Evolutionary conservation across 176 grass and related monocot genomes (phyloP).

Genomic region (Avena atlantica): DNA sequence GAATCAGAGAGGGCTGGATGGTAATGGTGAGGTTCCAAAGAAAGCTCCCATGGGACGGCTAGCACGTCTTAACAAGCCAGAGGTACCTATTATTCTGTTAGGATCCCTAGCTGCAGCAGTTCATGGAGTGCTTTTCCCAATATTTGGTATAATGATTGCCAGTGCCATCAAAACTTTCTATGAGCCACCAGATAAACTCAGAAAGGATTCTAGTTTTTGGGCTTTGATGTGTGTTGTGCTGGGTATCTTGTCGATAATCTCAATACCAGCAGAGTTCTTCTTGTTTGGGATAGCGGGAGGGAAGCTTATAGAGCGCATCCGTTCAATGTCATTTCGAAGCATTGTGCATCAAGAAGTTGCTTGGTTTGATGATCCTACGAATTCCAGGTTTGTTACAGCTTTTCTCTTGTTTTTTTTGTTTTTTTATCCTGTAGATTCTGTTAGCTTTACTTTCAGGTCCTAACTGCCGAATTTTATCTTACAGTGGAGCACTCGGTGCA

Average conservation of each 20-base stretch:
- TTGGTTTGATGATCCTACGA: slow-evolving; percentile 89
- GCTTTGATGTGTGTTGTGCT: slow-evolving; percentile 76
- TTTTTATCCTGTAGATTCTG: slow-evolving; percentile 2
- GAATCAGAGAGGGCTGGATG: slow-evolving; percentile 30
- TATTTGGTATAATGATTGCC: slow-evolving; percentile 72
- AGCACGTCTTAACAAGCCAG: slow-evolving; percentile 80
- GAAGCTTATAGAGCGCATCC: slow-evolving; percentile 87
- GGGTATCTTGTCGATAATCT: slow-evolving; percentile 58
- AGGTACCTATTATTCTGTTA: slow-evolving; percentile 71
- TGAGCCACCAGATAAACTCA: slow-evolving; percentile 64
- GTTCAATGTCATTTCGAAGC: slow-evolving; percentile 67
- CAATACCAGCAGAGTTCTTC: slow-evolving; percentile 67
- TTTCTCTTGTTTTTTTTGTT: slow-evolving; percentile 20
- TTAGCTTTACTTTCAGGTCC: slow-evolving; percentile 14
- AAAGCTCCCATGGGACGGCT: slow-evolving; percentile 65
- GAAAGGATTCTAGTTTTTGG: slow-evolving; percentile 80
- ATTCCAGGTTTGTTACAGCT: slow-evolving; percentile 66
- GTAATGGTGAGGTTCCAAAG: slow-evolving; percentile 44
- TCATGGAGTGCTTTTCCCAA: slow-evolving; percentile 78
- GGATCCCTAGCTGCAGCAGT: slow-evolving; percentile 72
- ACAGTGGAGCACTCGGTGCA: slow-evolving; percentile 73
- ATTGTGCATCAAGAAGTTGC: slow-evolving; percentile 82
- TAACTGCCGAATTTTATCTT: slow-evolving; percentile 33
- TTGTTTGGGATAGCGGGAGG: slow-evolving; percentile 84
- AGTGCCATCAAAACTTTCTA: slow-evolving; percentile 71